Conservation (phyloP, 805 yeast genomes). For the Saturnispora dispora region DNA sequence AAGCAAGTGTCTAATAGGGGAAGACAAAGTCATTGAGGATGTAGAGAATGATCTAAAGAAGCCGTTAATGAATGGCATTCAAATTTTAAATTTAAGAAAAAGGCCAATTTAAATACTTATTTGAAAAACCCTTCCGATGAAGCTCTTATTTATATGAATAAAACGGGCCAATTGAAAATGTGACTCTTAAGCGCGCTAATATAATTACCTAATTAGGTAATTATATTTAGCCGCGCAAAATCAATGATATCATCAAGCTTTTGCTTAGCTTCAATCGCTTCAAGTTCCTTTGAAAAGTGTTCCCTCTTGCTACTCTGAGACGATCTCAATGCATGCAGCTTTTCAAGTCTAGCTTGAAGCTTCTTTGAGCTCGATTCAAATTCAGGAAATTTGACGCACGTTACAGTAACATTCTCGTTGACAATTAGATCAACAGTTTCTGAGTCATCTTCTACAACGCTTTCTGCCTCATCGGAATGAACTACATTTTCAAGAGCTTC, state of each 20-base stretch:
- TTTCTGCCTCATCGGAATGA: background rate
- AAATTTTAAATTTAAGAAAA: background rate
- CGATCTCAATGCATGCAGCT: background rate
- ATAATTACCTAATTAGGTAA: slow-evolving; percentile 15
- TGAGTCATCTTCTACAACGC: background rate
- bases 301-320: background rate
- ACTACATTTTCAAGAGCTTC: background rate
- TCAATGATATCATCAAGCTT: background rate
- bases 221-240: slow-evolving; percentile 11
- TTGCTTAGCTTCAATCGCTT: background rate
- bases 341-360: background rate
- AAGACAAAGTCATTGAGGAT: slow-evolving; percentile 14
- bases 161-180: background rate
- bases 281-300: background rate
- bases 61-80: slow-evolving; percentile 12
- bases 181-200: slow-evolving; percentile 14
- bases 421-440: background rate
- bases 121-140: background rate
- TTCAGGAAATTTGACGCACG: background rate
- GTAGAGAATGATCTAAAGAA: slow-evolving; percentile 27
- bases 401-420: background rate
- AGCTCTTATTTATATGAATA: background rate
- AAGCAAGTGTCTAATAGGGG: slow-evolving; percentile 57
- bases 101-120: background rate
- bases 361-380: background rate